These are phyloP conservation scores for Ceratocystis huliohia DNA, from an alignment of 2,329 filamentous ascomycete species.

Conservation along the genomic window DNA sequence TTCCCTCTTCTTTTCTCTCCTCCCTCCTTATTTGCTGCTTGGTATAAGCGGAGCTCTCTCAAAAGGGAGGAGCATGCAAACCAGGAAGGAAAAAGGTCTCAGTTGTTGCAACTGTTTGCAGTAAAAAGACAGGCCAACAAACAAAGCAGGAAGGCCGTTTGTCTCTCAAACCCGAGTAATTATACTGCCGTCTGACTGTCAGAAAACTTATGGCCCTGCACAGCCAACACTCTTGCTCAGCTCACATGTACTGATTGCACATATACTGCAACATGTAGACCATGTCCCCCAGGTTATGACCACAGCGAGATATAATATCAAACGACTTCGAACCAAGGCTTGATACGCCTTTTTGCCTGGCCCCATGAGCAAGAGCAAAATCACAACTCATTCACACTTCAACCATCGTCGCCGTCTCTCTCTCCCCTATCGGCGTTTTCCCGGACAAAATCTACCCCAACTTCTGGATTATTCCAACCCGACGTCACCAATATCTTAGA, in stretches of 20 bases:
- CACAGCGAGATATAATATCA: neutral
- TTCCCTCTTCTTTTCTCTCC: neutral
- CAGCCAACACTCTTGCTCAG: slow-evolving; percentile 5
- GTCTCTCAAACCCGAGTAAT: neutral
- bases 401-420: too few species aligned
- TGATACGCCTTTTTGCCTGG: too few species aligned
- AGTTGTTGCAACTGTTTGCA: slow-evolving; percentile 1
- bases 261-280: neutral
- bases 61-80: neutral
- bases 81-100: neutral
- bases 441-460: neutral
- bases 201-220: slow-evolving; percentile 1
- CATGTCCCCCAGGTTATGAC: neutral
- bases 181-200: neutral
- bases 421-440: neutral
- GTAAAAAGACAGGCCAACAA: neutral
- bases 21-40: neutral
- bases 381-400: too few species aligned
- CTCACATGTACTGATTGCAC: neutral
- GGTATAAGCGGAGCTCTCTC: neutral
- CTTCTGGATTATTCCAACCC: neutral
- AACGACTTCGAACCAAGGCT: neutral
- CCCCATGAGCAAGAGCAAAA: too few species aligned
- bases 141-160: neutral
- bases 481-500: neutral